These are phyloP conservation scores for Linderniella brevidens DNA, from an alignment of 257 asterid species.

Conservation along the genomic window DNA sequence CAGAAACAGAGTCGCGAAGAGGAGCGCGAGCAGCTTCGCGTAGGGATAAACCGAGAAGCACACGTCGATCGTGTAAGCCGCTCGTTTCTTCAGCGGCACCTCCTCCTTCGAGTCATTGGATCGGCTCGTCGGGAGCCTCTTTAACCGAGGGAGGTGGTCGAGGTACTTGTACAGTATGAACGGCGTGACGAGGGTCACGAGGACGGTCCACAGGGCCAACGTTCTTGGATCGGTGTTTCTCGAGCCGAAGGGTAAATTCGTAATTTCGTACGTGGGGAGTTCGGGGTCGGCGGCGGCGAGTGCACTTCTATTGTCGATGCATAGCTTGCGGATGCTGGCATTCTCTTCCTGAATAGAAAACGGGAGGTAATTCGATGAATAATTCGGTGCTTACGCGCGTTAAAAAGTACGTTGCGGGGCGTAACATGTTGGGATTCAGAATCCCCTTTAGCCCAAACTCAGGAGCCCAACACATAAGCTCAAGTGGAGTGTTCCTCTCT, in stretches of 20 bases:
- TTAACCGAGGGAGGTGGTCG: slow-evolving; percentile 54
- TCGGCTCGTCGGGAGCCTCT: slow-evolving; percentile 24
- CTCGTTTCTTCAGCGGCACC: slow-evolving; percentile 74
- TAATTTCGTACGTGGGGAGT: not conserved
- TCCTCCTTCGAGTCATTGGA: slow-evolving; percentile 47
- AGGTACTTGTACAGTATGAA: slow-evolving; percentile 60
- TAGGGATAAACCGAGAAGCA: slow-evolving; percentile 90
- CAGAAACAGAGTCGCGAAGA: slow-evolving; percentile 83
- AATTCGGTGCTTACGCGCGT: slow-evolving; percentile 1
- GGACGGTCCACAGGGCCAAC: slow-evolving; percentile 52
- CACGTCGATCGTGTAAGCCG: slow-evolving; percentile 84
- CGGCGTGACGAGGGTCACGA: slow-evolving; percentile 54
- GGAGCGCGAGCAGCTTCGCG: slow-evolving; percentile 94
- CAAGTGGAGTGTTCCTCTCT: no score
- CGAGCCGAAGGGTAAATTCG: no score
- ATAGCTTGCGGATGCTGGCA: no score
- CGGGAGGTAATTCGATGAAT: no score
- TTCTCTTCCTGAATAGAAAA: no score
- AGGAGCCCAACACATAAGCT: no score
- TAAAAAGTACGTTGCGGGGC: no score
- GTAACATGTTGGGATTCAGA: no score
- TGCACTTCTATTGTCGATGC: no score
- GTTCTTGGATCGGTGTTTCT: no score
- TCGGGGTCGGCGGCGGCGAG: no score
- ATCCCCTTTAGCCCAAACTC: no score